Base-by-base conservation (phyloP, 169 alveolate species). In the Ichthyophthirius multifiliis region DNA sequence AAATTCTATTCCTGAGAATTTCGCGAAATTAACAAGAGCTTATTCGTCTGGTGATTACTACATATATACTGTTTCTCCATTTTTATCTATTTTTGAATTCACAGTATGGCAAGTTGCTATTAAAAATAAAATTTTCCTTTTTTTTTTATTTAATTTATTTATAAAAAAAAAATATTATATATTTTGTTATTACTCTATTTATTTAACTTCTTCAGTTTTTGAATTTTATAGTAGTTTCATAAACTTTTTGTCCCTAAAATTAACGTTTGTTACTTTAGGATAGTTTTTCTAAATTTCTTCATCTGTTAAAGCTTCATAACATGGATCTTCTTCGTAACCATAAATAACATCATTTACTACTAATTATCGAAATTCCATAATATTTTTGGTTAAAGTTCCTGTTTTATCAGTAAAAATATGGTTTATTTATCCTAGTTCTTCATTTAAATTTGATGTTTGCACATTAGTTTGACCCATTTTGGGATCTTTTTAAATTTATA, bases 1-100 rank as follows among this genome's bases (percentile, higher is more conserved):
- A 43, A 16, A 2, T 67, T 86, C 75, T 78, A 55, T 48, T 2
- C 95, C 97, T 39, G 86, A 88, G 74, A 75, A 89, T 74, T 85
- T 86, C 0, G 95, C 94, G 63, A 87, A 89, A 75, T 91, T 86
- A 43, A 96, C 96, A 32, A 96, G 84, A 15, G 98, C 96, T 84
- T 91, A 90, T 76, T 96, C 99, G 78, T 96, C 99, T 13, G 99
- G 97, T 27, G 98, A 94, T 3, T 96, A 84, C 43, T 97, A 94
- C 20, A 93, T 89, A 83, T 87, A 93, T 5, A 71, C 64, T 4
- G 84, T 75, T 74, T 71, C 83, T 20, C 87, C 87, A 23, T 86
- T 84, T 16, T 67, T 67, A 5, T 89, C 34, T 15, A 87, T 85
- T 18, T 90, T 91, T 16, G 87, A 39, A 43, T 88, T 81, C 10